Conservation (phyloP, 768 basidiomycete genomes). For the Lactifluus hygrophoroides region DNA sequence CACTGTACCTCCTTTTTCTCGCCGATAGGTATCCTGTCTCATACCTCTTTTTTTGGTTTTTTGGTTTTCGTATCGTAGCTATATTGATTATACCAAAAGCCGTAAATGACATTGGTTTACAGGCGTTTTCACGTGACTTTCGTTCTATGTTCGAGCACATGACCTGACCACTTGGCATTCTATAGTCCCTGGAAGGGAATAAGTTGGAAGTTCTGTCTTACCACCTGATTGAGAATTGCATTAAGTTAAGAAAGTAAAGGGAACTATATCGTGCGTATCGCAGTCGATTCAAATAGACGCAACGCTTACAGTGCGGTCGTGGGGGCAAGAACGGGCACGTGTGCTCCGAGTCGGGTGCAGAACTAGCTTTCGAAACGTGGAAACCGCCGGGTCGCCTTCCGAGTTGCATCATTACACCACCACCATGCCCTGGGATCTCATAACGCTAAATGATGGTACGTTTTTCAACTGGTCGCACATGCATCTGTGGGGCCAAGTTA, state of each 20-base stretch:
- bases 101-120: neutral
- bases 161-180: too few species aligned
- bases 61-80: too few species aligned
- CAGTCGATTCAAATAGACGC: too few species aligned
- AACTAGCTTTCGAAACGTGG: neutral
- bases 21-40: neutral
- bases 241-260: too few species aligned
- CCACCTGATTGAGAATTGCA: too few species aligned
- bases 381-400: neutral
- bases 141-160: too few species aligned
- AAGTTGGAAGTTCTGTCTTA: too few species aligned
- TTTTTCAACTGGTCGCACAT: neutral
- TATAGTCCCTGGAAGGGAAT: too few species aligned
- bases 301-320: neutral
- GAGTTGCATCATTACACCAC: neutral
- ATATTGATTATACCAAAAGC: neutral
- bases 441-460: conserved; percentile 53
- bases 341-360: neutral
- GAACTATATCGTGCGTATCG: too few species aligned
- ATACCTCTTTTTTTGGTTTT: neutral
- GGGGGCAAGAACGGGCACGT: neutral
- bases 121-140: too few species aligned
- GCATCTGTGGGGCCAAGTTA: neutral
- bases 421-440: conserved; percentile 53
- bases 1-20: neutral